Evolutionary conservation across 306 rosid genomes (phyloP), one percentile per base, ranked within the genome.

Genomic region (Alnus glutinosa): DNA sequence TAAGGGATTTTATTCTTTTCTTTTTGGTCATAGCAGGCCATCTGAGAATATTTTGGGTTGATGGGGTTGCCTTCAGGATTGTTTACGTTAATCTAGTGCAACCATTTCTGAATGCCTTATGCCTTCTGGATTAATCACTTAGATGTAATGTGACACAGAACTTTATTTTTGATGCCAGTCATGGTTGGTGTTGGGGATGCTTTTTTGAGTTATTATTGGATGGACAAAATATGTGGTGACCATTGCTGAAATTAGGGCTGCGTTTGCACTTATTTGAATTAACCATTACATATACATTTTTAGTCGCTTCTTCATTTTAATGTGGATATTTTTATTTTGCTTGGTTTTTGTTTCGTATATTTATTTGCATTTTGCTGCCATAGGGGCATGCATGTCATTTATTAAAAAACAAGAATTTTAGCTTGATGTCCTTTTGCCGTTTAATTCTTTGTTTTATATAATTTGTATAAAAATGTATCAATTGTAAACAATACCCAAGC

Each of bases 381-480:
- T 52, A 46, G 37, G 71, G 70, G 50, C 19, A 19, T 54, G n/a
- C 14, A 49, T 70, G 15, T 77, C 13, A 63, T 44, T 55, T 70
- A 42, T 42, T 11, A 44, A 37, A 11, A 36, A 12, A 32, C 9
- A 55, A n/a, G 28, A 30, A 77, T 54, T 49, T 68, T 49, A 32
- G 51, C 30, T 72, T 78, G 70, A 42, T 59, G 68, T 74, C 47
- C n/a, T 51, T 62, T 32, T 74, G 57, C 50, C 36, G 81, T 80
- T 49, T 67, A 52, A 81, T 54, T 77, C 49, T 49, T 63, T 44
- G 14, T 28, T 59, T 59, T 59, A 59, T 23, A 59, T 59, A 9
- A 71, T 49, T 47, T 74, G 34, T 70, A 42, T 79, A 78, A 46
- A 71, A 67, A 48, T 62, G 75, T 44, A 71, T 75, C 78, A 12